Conservation (phyloP, 1,284 basidiomycete species). For the Microbotryomycetes sp. region DNA sequence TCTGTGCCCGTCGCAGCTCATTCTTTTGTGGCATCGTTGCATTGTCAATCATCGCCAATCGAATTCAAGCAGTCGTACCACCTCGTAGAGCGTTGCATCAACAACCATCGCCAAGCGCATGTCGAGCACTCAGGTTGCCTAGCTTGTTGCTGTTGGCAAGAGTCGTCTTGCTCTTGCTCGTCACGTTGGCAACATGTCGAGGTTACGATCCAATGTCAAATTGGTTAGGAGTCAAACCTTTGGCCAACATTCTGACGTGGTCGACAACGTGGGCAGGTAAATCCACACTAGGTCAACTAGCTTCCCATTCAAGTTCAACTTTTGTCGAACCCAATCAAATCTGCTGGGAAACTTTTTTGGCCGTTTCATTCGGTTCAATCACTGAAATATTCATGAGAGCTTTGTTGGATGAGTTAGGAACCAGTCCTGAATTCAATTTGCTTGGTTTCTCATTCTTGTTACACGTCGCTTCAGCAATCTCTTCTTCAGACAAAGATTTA, state of each 20-base stretch:
- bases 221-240: too few species aligned
- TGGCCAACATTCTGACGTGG: neutral
- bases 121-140: slow-evolving; percentile 3
- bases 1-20: neutral
- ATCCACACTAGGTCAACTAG: neutral
- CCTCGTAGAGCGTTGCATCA: slow-evolving; percentile 3
- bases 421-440: slow-evolving; percentile 23
- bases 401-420: slow-evolving; percentile 16
- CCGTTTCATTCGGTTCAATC: slow-evolving; percentile 6
- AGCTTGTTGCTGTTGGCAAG: slow-evolving; percentile 5
- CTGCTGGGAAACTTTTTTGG: slow-evolving; percentile 17
- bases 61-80: slow-evolving; percentile 30
- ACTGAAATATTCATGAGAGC: slow-evolving; percentile 25
- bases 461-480: slow-evolving; percentile 21
- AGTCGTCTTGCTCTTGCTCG: neutral
- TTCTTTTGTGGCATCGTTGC: slow-evolving; percentile 21
- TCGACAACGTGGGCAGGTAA: slow-evolving; percentile 8
- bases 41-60: slow-evolving; percentile 24
- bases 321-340: neutral
- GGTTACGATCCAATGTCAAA: neutral
- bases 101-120: neutral
- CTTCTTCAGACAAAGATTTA: neutral
- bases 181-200: neutral
- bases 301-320: neutral
- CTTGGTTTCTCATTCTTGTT: slow-evolving; percentile 31